Evolutionary conservation across 192 early-diverging fungal species (phyloP), one percentile per base, ranked within the genome.

Genomic region (Mortierella antarctica): DNA sequence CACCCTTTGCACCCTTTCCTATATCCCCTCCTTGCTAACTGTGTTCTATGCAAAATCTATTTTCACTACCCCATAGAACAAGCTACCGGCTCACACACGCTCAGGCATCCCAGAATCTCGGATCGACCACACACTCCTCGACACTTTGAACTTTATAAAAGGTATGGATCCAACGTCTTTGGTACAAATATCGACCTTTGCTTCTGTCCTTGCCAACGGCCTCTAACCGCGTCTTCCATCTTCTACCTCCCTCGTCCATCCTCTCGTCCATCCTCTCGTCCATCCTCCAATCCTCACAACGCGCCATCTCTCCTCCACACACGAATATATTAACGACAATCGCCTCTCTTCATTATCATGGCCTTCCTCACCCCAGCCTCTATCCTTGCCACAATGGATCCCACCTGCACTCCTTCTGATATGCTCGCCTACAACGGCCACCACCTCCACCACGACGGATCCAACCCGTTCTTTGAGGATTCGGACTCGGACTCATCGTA

Each of bases 401-500:
- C 77, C 1, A 57, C 63, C 55, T 80, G 77, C 55, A 62, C 69
- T n/a, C 77, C 77, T 39, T 71, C 77, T 1, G 65, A 71, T 7
- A 71, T 80, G 65, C 70, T 80, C 63, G 44, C 65, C 41, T 80
- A 72, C 65, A 68, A 80, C 49, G 54, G 65, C 41, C 65, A 72
- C 57, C 65, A 62, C 60, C 56, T 48, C 49, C 55, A 55, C 8
- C 70, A 72, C 10, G 70, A 80, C 49, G 61, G 67, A 40, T 15
- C 50, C 61, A 70, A 50, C 4, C 18, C 49, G 13, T 51, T 62
- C 31, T 72, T 67, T 52, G 77, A 80, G 11, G 77, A 80, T 46
- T 80, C 77, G 10, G 77, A 80, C 21, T 72, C 77, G 0, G 77
- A 80, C 3, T 80, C 77, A 7, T 68, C 64, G 11, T 80, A 67